These are phyloP conservation scores for Termitomyces sp. DNA, from an alignment of 768 basidiomycete species.

Conservation along the genomic window DNA sequence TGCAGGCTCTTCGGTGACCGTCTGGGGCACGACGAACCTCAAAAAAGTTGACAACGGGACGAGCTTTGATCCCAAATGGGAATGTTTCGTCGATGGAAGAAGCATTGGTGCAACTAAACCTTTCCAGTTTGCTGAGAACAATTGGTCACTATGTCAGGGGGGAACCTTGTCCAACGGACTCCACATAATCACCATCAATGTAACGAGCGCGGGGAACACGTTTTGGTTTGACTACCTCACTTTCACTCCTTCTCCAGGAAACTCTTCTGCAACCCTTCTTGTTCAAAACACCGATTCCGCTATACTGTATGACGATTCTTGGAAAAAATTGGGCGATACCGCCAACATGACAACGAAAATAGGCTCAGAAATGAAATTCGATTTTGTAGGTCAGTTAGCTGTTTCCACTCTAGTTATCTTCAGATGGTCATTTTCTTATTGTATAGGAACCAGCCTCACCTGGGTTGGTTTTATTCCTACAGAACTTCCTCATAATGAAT, in stretches of 20 bases:
- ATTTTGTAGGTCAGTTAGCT: slow-evolving; percentile 3
- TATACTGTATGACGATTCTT: neutral
- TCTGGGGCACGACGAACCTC: slow-evolving; percentile 17
- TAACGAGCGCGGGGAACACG: slow-evolving; percentile 14
- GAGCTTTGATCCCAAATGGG: slow-evolving; percentile 17
- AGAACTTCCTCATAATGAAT: neutral
- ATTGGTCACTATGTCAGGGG: slow-evolving; percentile 17
- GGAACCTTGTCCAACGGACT: slow-evolving; percentile 11
- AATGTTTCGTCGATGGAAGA: slow-evolving; percentile 20
- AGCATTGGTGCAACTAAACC: slow-evolving; percentile 10
- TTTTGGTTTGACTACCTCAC: slow-evolving; percentile 25
- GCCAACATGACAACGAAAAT: slow-evolving; percentile 2
- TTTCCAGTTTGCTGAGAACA: slow-evolving; percentile 12
- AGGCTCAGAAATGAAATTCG: slow-evolving; percentile 1
- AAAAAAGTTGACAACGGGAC: slow-evolving; percentile 1
- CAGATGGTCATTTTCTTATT: neutral
- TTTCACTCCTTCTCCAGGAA: slow-evolving; percentile 15
- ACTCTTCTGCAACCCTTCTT: neutral
- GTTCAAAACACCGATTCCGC: slow-evolving; percentile 5
- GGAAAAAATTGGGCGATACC: neutral
- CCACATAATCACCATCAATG: slow-evolving; percentile 19
- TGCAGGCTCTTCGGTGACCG: slow-evolving; percentile 8
- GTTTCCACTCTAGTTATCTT: neutral
- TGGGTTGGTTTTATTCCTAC: slow-evolving; percentile 7
- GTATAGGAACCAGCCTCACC: slow-evolving; percentile 3